Evolutionary conservation across 805 yeast genomes (phyloP), one percentile per base, ranked within the genome.

Genomic region (Pichia californica): DNA sequence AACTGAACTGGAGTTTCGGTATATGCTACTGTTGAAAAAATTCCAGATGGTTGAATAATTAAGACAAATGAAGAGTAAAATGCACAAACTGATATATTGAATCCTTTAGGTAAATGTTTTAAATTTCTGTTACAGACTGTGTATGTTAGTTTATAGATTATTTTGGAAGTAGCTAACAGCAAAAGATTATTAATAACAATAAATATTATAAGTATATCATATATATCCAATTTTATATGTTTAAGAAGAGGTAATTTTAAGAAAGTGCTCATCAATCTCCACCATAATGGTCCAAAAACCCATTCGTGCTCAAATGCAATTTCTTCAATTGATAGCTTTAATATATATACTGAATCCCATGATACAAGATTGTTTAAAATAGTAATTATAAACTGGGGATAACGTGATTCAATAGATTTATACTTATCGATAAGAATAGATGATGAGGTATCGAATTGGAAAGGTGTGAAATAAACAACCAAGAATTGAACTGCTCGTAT

Each of bases 311-410:
- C 98, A 61, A 70, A 89, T n/a, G 64, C 59, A 2, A 70, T 63
- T 0, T 73, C 77, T 14, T 73, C 60, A 9, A 62, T 57, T 28
- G 84, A 76, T 43, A 81, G 59, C 36, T 79, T 77, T 14, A 74
- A 59, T 55, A 84, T 88, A 61, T 81, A 88, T 0, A 88, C 93
- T 1, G 81, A 71, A 59, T 91, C 99, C 98, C 98, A 91, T 4
- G 80, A 71, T 21, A 85, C 64, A 5, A 87, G 67, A 43, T 74
- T 77, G 41, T 74, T 68, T 40, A 77, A 55, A 1, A 78, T 37
- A n/a, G 53, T 34, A 3, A 25, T 49, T 36, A 9, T 13, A 28
- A 28, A 39, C 34, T 41, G 21, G 6, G 41, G 47, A 11, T 45
- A 41, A 21, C n/a, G 18, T 14, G 14, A 10, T 5, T 42, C 10